A percentile compares a stretch with the other conserved stretches of the same genome.
Evolutionary conservation across 2,329 filamentous ascomycete species (phyloP).

Genomic region (Chrysoporthe austroafricana): DNA sequence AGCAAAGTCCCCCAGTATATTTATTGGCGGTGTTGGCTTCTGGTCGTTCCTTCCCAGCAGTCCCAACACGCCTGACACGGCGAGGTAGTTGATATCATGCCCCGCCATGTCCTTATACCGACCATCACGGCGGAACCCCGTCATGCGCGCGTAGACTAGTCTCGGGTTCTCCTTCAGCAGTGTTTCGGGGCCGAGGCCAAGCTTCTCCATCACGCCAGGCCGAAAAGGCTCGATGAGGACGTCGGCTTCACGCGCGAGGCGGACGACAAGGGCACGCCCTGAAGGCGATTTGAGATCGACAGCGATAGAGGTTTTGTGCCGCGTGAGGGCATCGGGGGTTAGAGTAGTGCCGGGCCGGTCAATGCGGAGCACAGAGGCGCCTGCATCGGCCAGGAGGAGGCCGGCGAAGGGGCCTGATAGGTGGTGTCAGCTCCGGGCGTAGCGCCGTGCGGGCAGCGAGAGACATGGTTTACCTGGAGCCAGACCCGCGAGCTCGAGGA

Average conservation of each 20-base stretch:
- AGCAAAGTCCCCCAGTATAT: conserved; percentile 88
- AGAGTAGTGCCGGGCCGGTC: conserved; percentile 63
- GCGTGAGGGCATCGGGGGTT: conserved; percentile 73
- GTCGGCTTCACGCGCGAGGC: conserved; percentile 67
- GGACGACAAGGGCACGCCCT: conserved; percentile 69
- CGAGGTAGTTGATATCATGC: conserved; percentile 96
- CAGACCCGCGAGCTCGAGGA: conserved; percentile 63
- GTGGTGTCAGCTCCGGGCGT: conserved; percentile 40
- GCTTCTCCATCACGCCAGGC: conserved; percentile 84
- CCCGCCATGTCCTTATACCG: conserved; percentile 87
- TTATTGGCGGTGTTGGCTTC: conserved; percentile 78
- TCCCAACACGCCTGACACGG: conserved; percentile 78
- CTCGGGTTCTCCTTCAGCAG: conserved; percentile 70
- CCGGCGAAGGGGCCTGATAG: conserved; percentile 76
- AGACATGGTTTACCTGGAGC: conserved; percentile 56
- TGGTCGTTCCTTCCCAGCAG: conserved; percentile 73
- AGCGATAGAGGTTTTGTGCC: conserved; percentile 79
- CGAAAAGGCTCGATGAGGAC: conserved; percentile 93
- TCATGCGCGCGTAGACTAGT: conserved; percentile 83
- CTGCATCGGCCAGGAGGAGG: conserved; percentile 86
- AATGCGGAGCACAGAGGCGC: conserved; percentile 84
- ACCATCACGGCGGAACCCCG: conserved; percentile 86
- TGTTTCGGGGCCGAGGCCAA: conserved; percentile 74
- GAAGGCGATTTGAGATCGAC: conserved; percentile 74
- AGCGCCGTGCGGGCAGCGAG: neutral